Percentiles rank a stretch among this genome's conserved stretches.
Conservation (phyloP, 2,329 filamentous ascomycete genomes). For the Aspergillus aculeatinus region DNA sequence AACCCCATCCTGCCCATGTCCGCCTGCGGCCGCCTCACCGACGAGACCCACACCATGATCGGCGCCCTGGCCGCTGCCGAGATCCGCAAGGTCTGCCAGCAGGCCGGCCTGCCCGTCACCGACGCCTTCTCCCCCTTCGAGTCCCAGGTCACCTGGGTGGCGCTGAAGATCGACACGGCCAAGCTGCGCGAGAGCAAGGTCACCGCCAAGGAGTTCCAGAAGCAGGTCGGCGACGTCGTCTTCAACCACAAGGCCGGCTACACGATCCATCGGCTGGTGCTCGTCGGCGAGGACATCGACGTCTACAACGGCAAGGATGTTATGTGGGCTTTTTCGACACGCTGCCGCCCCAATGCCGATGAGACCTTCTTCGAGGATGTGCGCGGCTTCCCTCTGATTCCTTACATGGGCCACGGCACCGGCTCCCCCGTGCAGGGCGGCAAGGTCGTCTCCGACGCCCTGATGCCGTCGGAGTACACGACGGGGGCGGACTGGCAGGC, state of each 20-base stretch:
- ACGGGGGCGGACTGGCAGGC: neutral
- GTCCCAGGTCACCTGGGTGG: conserved; percentile 10
- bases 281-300: neutral
- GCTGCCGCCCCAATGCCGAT: neutral
- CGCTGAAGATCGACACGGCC: neutral
- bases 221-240: neutral
- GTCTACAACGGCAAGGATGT: neutral
- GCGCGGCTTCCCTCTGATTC: neutral
- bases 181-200: neutral
- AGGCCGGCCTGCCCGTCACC: conserved; percentile 18
- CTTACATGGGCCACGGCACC: neutral
- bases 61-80: conserved; percentile 19
- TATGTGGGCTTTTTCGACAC: neutral
- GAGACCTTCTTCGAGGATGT: neutral
- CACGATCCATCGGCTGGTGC: neutral
- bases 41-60: conserved; percentile 25
- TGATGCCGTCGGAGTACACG: neutral
- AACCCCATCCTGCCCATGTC: conserved; percentile 18
- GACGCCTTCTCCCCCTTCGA: conserved; percentile 22
- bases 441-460: neutral
- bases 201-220: neutral
- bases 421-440: neutral
- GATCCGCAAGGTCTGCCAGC: conserved; percentile 17
- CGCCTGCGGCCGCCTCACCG: conserved; percentile 16
- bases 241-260: neutral